Percentiles rank a stretch among this genome's conserved stretches.
phyloP scores from a whole-genome alignment of 257 asterid species.

The Primulina eburnea region DNA sequence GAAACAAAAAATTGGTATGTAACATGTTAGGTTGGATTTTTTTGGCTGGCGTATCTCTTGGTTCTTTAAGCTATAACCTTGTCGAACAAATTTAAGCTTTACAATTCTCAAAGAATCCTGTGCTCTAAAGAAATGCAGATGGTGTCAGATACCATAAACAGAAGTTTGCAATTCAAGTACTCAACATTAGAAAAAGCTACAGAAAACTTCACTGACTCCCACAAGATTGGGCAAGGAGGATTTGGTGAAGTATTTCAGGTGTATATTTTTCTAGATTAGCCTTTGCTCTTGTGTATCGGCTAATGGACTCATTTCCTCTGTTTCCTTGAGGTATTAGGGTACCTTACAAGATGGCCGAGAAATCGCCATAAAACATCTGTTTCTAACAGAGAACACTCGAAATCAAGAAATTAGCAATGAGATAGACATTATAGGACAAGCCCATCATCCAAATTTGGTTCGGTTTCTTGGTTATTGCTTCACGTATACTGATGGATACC shows the following conservation, averaged over 20 bases:
- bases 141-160: background rate
- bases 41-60: too few relatives aligned
- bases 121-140: too few relatives aligned
- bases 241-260: slow-evolving; percentile 58
- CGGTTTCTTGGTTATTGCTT: slow-evolving; percentile 93
- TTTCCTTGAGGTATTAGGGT: slow-evolving; percentile 41
- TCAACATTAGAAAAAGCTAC: slow-evolving; percentile 88
- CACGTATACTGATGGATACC: slow-evolving; percentile 85
- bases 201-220: slow-evolving; percentile 50
- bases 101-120: too few relatives aligned
- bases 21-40: background rate
- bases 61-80: too few relatives aligned
- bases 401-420: slow-evolving; percentile 86
- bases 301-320: background rate
- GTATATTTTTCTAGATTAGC: background rate
- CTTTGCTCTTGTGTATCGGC: background rate
- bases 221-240: slow-evolving; percentile 87
- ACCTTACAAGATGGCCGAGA: slow-evolving; percentile 56
- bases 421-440: slow-evolving; percentile 68
- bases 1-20: background rate
- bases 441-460: slow-evolving; percentile 82
- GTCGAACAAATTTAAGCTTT: too few relatives aligned
- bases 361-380: slow-evolving; percentile 79
- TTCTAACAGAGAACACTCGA: slow-evolving; percentile 84
- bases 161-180: slow-evolving; percentile 58